Percentiles rank a stretch among this genome's conserved stretches.
Conservation (phyloP, 768 basidiomycete species). For the Tricholoma bakamatsutake region DNA sequence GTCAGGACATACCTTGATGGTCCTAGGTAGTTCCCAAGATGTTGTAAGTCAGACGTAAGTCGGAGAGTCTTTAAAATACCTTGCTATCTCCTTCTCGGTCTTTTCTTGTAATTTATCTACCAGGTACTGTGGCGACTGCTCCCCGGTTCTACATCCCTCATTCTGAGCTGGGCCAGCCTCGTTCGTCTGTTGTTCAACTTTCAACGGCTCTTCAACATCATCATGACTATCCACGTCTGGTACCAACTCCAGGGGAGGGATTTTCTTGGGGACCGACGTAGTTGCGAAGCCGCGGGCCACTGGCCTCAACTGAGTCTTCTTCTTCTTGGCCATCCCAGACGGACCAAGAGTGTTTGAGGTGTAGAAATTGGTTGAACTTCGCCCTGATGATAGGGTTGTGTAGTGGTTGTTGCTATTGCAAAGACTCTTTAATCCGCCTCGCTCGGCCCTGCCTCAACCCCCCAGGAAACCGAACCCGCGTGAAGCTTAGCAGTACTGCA, state of each 20-base stretch:
- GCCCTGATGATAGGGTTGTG: background rate
- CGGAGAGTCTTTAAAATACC: slow-evolving; percentile 33
- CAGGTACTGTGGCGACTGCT: slow-evolving; percentile 58
- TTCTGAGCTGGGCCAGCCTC: slow-evolving; percentile 8
- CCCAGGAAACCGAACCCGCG: slow-evolving; percentile 2
- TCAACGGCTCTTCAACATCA: slow-evolving; percentile 6
- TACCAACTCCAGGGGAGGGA: slow-evolving; percentile 22
- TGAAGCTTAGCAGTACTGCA: slow-evolving; percentile 10
- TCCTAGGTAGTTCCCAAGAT: slow-evolving; percentile 18
- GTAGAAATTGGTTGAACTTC: background rate
- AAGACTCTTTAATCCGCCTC: background rate
- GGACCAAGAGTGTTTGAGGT: slow-evolving; percentile 12
- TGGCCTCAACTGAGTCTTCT: slow-evolving; percentile 75
- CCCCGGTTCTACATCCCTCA: slow-evolving; percentile 34
- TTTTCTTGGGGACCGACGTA: slow-evolving; percentile 79
- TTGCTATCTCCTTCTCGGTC: slow-evolving; percentile 77
- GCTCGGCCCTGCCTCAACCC: background rate
- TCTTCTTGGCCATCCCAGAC: slow-evolving; percentile 71
- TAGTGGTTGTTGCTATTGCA: background rate
- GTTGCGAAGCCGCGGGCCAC: slow-evolving; percentile 75
- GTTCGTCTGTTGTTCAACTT: slow-evolving; percentile 1
- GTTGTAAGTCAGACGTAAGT: background rate
- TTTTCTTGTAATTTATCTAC: slow-evolving; percentile 85
- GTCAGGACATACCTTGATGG: slow-evolving; percentile 28
- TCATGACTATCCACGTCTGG: slow-evolving; percentile 18